Base-by-base conservation (phyloP, 345 rosid genomes). In the Citrus maxima region DNA sequence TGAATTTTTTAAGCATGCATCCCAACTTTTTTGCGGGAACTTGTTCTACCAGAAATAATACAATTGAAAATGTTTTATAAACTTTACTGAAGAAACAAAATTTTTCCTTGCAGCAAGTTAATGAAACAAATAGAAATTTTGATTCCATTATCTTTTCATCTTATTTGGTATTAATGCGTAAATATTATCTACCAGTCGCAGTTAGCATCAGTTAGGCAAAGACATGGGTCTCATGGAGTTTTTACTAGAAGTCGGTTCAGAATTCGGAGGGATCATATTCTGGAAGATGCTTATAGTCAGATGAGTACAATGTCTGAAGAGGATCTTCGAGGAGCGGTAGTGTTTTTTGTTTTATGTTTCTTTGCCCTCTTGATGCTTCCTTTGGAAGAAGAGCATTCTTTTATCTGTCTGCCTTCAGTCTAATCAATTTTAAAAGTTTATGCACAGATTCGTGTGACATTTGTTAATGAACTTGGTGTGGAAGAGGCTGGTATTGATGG, bases 401-500 rank as follows among this genome's bases (percentile, higher is more conserved):
- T 27, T 68, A 37, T 66, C 32, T 77, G 55, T 62, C 34, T 14
- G 21, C 30, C 16, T 22, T 30, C 62, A 34, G 68, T 21, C 21
- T 71, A 78, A 74, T 79, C 65, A 38, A 2, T 78, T 79, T 80
- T 82, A 60, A 76, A 75, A 84, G 70, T 76, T 81, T 28, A 55
- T 81, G 40, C 51, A 83, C 89, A 96, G 99, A 94, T 96, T 82
- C 99, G 99, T 13, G 98, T 96, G 73, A 78, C 95, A 80, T 96
- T 93, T 72, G 93, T 96, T 77, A 96, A 96, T 81, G 99, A 96
- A 87, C 90, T 93, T 79, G 99, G 99, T 83, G 99, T 92, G 71
- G 99, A 96, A 89, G 99, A 96, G 87, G 99, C 99, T 88, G 99
- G 99, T 70, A 94, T 96, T 78, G 99, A 96, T 86, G 99, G 99